Conservation (phyloP, 2,329 filamentous ascomycete species). For the Claviceps purpurea region DNA sequence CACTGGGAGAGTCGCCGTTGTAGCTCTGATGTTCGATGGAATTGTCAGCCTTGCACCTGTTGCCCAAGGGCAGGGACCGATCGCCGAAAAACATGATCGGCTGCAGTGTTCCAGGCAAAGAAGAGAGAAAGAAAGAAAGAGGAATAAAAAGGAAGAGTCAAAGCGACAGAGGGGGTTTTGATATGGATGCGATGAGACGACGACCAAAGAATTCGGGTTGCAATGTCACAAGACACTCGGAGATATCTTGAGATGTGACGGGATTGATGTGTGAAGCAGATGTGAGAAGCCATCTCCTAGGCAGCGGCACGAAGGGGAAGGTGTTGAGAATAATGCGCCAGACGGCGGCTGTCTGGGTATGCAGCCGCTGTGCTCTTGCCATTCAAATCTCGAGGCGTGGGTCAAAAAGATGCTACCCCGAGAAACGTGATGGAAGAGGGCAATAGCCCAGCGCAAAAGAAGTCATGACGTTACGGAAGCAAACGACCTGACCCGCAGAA, state of each 20-base stretch:
- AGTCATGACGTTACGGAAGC: background rate
- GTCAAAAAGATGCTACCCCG: background rate
- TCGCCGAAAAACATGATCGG: constrained; percentile 11
- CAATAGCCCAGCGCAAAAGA: background rate
- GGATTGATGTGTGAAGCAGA: background rate
- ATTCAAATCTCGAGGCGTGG: background rate
- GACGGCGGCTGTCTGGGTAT: background rate
- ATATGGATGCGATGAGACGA: background rate
- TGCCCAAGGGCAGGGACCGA: constrained; percentile 10
- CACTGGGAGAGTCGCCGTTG: constrained; percentile 41
- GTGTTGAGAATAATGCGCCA: background rate
- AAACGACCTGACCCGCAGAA: background rate
- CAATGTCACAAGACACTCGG: background rate
- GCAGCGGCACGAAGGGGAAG: background rate
- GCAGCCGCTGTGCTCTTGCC: background rate
- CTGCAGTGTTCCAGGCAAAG: constrained; percentile 1
- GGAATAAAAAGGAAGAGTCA: too few relatives aligned
- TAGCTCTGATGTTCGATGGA: constrained; percentile 27
- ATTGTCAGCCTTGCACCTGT: constrained; percentile 14
- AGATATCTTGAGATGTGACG: background rate
- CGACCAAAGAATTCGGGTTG: background rate
- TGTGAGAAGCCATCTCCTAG: background rate
- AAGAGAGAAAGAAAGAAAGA: constrained; percentile 6
- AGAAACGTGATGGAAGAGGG: background rate
- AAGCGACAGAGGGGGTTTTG: too few relatives aligned